phyloP scores from a whole-genome alignment of 2,329 filamentous ascomycete species.

The Cyanodermella asteris region DNA sequence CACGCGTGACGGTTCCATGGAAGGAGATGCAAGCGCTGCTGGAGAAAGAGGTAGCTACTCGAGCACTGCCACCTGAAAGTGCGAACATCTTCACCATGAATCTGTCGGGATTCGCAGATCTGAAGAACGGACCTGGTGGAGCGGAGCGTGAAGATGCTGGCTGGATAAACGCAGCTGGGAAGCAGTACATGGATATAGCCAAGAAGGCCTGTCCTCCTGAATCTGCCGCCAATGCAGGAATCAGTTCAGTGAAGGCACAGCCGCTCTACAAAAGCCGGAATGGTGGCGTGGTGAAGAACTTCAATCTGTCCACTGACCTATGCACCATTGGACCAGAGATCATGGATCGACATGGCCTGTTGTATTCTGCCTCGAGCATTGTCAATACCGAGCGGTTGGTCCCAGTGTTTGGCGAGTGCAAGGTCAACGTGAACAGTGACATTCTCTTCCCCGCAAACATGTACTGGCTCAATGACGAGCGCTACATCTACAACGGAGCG shows the following conservation, averaged over 20 bases:
- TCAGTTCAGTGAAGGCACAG: constrained; percentile 24
- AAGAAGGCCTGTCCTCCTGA: constrained; percentile 34
- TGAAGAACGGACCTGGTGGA: constrained; percentile 8
- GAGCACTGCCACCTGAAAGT: constrained; percentile 21
- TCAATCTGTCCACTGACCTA: constrained; percentile 36
- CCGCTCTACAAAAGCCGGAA: constrained; percentile 25
- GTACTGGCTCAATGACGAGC: constrained; percentile 36
- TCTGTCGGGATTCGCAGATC: constrained; percentile 13
- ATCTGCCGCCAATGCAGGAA: constrained; percentile 32
- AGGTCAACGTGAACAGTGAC: constrained; percentile 46
- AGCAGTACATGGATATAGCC: constrained; percentile 37
- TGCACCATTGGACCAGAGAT: constrained; percentile 46
- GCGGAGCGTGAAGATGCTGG: constrained; percentile 17
- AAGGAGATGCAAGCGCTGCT: constrained; percentile 32
- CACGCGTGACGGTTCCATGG: constrained; percentile 37
- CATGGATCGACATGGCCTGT: constrained; percentile 39
- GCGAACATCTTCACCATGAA: constrained; percentile 22
- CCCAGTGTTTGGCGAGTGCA: constrained; percentile 47
- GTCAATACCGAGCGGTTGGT: constrained; percentile 35
- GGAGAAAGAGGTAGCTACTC: constrained; percentile 22
- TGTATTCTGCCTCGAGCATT: constrained; percentile 37
- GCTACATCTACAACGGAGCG: constrained; percentile 34
- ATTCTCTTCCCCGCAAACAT: constrained; percentile 48
- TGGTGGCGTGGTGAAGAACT: constrained; percentile 42
- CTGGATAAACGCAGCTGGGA: constrained; percentile 24